Conservation (phyloP, 2,329 filamentous ascomycete species). For the Periglandula ipomoeae region DNA sequence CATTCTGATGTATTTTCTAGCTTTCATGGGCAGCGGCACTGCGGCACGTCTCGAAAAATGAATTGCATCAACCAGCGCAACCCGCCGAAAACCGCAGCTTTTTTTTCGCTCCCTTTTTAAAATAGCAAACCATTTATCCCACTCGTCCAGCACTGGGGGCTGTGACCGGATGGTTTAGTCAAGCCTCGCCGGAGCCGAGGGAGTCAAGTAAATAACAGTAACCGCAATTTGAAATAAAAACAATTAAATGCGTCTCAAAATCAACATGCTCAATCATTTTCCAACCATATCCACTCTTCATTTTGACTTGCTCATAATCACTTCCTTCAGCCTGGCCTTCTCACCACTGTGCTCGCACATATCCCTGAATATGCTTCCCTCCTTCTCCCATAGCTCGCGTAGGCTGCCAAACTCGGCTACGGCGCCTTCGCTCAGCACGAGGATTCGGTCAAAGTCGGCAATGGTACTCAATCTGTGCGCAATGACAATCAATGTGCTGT, state of each 20-base stretch:
- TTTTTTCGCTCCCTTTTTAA: too few relatives aligned
- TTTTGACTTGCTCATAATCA: conserved; percentile 27
- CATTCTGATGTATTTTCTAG: too few relatives aligned
- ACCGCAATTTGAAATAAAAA: too few relatives aligned
- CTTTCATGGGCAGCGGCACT: too few relatives aligned
- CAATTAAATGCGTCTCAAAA: too few relatives aligned
- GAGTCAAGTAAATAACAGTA: background rate
- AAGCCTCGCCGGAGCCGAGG: too few relatives aligned
- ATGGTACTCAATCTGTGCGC: conserved; percentile 69
- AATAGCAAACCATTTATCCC: too few relatives aligned
- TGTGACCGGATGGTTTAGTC: too few relatives aligned
- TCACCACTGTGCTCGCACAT: conserved; percentile 56
- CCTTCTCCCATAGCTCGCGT: conserved; percentile 47
- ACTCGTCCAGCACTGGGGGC: too few relatives aligned
- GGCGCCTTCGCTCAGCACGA: conserved; percentile 59
- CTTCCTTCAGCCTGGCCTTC: conserved; percentile 39
- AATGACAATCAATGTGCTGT: conserved; percentile 62
- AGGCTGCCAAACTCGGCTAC: conserved; percentile 62
- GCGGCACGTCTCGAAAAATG: too few relatives aligned
- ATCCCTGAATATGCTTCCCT: conserved; percentile 46
- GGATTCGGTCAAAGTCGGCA: conserved; percentile 65
- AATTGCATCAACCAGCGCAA: too few relatives aligned
- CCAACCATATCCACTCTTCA: background rate
- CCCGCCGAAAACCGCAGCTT: too few relatives aligned
- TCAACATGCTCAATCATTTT: background rate